Conservation (phyloP, 2,329 filamentous ascomycete species). For the Sporothrix brunneoviolacea region DNA sequence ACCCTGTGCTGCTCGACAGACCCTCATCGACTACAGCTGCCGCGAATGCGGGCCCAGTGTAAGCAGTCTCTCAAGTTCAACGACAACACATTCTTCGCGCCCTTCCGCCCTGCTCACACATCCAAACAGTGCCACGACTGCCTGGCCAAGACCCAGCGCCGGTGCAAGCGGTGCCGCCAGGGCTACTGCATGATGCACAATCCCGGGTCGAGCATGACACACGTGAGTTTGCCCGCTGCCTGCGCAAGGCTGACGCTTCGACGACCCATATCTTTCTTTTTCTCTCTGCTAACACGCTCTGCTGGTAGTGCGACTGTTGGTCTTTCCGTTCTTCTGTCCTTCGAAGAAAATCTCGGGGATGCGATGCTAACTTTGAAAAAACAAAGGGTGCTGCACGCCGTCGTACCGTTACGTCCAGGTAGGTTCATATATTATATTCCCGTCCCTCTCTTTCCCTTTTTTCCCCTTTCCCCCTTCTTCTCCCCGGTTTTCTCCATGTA, state of each 20-base stretch:
- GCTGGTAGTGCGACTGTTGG: slow-evolving; percentile 19
- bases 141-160: slow-evolving; percentile 62
- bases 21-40: slow-evolving; percentile 14
- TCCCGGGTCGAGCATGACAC: slow-evolving; percentile 65
- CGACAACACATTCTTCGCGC: not conserved
- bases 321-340: not conserved
- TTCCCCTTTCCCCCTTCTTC: not conserved
- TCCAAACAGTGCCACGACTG: slow-evolving; percentile 79
- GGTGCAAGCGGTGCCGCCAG: slow-evolving; percentile 65
- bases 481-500: slow-evolving; percentile 12
- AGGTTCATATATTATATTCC: not conserved
- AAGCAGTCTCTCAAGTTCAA: no score
- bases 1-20: no score
- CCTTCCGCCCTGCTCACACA: not conserved
- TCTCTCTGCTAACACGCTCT: slow-evolving; percentile 4
- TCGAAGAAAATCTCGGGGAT: no score
- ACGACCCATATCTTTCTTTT: no score
- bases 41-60: slow-evolving; percentile 17
- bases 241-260: no score
- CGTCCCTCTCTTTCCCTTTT: not conserved
- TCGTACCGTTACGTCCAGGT: slow-evolving; percentile 13
- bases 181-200: slow-evolving; percentile 82
- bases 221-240: slow-evolving; percentile 34
- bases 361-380: not conserved
- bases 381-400: slow-evolving; percentile 16